Base-by-base conservation (phyloP, 2,329 filamentous ascomycete genomes). In the Trichoderma sp. region DNA sequence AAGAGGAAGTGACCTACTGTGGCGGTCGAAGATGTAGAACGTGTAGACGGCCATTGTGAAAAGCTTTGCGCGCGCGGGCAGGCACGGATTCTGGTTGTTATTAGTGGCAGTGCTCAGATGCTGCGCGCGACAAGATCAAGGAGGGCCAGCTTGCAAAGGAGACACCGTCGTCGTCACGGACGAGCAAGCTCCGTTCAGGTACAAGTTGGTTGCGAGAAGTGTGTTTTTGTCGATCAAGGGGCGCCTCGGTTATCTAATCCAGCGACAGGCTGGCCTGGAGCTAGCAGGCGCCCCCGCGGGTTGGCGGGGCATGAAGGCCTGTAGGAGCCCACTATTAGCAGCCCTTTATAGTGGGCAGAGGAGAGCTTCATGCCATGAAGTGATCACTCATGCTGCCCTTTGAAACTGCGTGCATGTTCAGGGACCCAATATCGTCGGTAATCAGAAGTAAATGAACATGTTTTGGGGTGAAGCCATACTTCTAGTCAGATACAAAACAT, bases 1-100 rank as follows among this genome's bases (percentile, higher is more conserved):
- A 7, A 52, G 59, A 54, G 60, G 18, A 49, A 54, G 46, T 6
- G 59, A 77, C 87, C 78, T 86, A 97, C 96, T 97, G 82, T 99
- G 96, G 73, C 96, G 91, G 83, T 99, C 96, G 80, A 99, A 99
- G 78, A 99, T 97, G 85, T 97, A 97, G 83, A 99, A 97, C 70
- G 94, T 94, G 83, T 96, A 98, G 80, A 98, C 92, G 70, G 91
- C 90, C 96, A 99, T 98, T 77, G 75, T 83, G 79, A 26, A 28
- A 32, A 51, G 58, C 8, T 32, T 26, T 55, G 26, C 16, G 28
- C 39, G 63, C n/a, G 63, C 16, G 34, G 32, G 32, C 32, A 13
- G 32, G 28, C 26, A n/a, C 10, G 13, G 13, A 16, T 43, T 43
- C 46, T 4, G 32, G 60, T 11, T 28, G 26, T 5, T 16, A 10